Conservation (phyloP, 2,329 filamentous ascomycete species). For the Ceratocystis albifundus region DNA sequence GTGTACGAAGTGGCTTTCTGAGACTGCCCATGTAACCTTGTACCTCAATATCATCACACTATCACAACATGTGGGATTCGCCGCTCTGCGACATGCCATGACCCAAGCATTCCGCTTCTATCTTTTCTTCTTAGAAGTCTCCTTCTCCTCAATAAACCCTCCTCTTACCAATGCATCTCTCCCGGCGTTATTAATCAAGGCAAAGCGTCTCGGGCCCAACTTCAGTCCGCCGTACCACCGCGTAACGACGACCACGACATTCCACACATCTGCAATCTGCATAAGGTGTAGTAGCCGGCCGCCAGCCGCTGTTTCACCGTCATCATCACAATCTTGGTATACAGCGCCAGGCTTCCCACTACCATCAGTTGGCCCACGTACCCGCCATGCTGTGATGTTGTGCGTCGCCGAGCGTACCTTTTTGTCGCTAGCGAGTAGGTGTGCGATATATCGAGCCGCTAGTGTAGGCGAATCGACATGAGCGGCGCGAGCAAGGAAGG, state of each 20-base stretch:
- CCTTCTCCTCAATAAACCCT: conserved; percentile 50
- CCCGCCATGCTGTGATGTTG: conserved; percentile 91
- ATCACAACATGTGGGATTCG: too few species aligned
- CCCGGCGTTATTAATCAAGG: conserved; percentile 76
- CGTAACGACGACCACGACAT: conserved; percentile 83
- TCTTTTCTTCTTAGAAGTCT: conserved; percentile 35
- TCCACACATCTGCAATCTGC: conserved; percentile 90
- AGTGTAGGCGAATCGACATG: conserved; percentile 56
- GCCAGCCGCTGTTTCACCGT: conserved; percentile 88
- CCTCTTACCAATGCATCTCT: conserved; percentile 73
- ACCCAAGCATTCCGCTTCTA: neutral
- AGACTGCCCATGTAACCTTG: too few species aligned
- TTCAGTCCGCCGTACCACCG: conserved; percentile 92
- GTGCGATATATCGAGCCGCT: conserved; percentile 58
- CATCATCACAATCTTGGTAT: conserved; percentile 81
- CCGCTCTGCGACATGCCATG: too few species aligned
- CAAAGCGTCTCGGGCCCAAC: conserved; percentile 78
- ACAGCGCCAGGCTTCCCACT: conserved; percentile 37
- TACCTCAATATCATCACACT: too few species aligned
- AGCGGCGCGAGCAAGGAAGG: conserved; percentile 71
- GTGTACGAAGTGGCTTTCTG: too few species aligned
- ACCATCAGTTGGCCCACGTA: conserved; percentile 46
- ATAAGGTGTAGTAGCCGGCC: conserved; percentile 75
- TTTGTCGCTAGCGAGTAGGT: conserved; percentile 71
- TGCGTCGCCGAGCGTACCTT: conserved; percentile 80